Base-by-base conservation (phyloP, 2,329 filamentous ascomycete genomes). In the Alternaria alternata region DNA sequence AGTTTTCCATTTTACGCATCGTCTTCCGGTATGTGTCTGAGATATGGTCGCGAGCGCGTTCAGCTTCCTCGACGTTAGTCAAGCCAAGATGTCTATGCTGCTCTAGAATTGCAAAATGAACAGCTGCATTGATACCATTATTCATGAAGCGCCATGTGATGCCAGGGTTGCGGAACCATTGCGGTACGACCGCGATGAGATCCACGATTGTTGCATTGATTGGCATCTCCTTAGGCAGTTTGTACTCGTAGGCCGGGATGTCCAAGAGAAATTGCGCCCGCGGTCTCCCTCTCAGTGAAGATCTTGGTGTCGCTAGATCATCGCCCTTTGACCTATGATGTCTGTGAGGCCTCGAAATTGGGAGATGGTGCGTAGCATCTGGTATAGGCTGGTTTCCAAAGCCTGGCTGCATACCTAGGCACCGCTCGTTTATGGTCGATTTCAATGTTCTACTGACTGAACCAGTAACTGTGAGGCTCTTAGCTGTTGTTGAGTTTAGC, bases 131-230 rank as follows among this genome's bases (percentile, higher is more conserved):
- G 20, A 71, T 59, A 7, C 59, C 43, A 32, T 71, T 70, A 42
- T 61, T 66, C 26, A 68, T 14, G 12, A 71, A 63, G 3, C 67
- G 69, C 0, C 4, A 9, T 24, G 54, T 52, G 5, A 68, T 41
- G 3, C 42, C 20, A 11, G 42, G 48, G 24, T 66, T 63, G 24
- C 63, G 64, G 39, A 68, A 69, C 64, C 64, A 67, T 16, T 68
- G 64, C 1, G 65, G 66, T 2, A 70, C 28, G 9, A 71, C 26
- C 4, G 53, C 59, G 16, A 71, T 53, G 34, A 69, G 61, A 16
- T 71, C 69, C 1, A 56, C 61, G 14, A 69, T 28, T 7, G 69
- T 69, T 18, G 65, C 66, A 32, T 68, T 69, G 30, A 70, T 56
- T 4, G 46, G 14, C 4, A 20, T 18, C 32, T 54, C 32, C 5